Base-by-base conservation (phyloP, 2,329 filamentous ascomycete genomes). In the Colletotrichum sojae region DNA sequence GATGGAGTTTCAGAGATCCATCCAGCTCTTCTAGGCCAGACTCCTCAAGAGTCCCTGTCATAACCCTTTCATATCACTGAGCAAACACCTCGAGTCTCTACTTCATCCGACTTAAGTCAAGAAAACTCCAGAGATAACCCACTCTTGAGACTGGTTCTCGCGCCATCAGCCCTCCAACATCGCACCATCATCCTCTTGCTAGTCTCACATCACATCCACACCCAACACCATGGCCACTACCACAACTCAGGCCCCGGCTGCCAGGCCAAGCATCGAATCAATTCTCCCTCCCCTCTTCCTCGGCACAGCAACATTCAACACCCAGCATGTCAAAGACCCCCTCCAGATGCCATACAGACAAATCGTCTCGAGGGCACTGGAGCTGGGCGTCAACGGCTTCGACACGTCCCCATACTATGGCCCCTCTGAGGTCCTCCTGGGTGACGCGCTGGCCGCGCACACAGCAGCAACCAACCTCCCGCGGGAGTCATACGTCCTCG, bases 261-360 rank as follows among this genome's bases (percentile, higher is more conserved):
- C 55, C 25, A 52, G 55, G 62, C 62, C 67, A 18, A 49, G 43
- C 55, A n/a, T 69, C 55, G 20, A 62, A 13, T 46, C 62, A 9
- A 84, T 91, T 63, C 88, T 97, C 61, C 93, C 94, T 3, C 94
- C 94, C 9, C 88, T 97, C 52, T 88, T 97, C 77, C 89, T 95
- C 75, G 94, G 94, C 72, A 95, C 93, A n/a, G 94, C 92, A 25
- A 95, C 93, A 45, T 97, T 97, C 88, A 97, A 96, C 83, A 87
- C 88, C 72, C 94, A 95, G 78, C 95, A 94, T 81, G 92, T 94
- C 75, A 79, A 62, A 48, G 67, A 70, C 49, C 67, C 67, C 4
- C 64, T 63, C 25, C 58, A 67, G 67, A 67, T 70, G 67, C 67
- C 67, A 13, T 67, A 67, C 54, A 51, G 67, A 31, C 57, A 70